Conservation (phyloP, 371 early-diverging fungal genomes). For the Mortierella sp. region DNA sequence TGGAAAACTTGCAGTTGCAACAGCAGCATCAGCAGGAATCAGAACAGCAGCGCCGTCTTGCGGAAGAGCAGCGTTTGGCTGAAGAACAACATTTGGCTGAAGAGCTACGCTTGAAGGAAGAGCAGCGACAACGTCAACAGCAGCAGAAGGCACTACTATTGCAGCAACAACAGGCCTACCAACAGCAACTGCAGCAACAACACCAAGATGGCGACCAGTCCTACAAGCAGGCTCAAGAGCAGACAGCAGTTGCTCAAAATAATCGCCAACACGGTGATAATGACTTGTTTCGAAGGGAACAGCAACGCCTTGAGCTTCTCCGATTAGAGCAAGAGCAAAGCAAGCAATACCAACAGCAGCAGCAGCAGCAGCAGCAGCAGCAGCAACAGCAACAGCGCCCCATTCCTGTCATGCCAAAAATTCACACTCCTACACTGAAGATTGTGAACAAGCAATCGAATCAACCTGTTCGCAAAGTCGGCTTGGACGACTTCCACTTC, state of each 20-base stretch:
- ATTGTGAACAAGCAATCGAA: constrained; percentile 48
- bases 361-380: constrained; percentile 14
- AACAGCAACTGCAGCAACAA: constrained; percentile 44
- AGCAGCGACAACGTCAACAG: constrained; percentile 20
- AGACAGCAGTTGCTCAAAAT: not conserved
- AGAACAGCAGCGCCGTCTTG: constrained; percentile 20
- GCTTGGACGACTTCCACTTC: constrained; percentile 83
- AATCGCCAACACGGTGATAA: constrained; percentile 8
- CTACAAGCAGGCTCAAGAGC: constrained; percentile 19
- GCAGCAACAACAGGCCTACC: constrained; percentile 43
- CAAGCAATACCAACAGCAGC: constrained; percentile 31
- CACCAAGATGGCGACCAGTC: constrained; percentile 27
- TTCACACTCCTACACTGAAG: constrained; percentile 44
- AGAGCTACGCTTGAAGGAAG: no score
- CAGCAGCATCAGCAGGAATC: constrained; percentile 52
- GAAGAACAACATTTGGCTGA: constrained; percentile 17
- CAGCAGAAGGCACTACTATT: constrained; percentile 26
- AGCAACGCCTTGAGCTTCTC: constrained; percentile 40
- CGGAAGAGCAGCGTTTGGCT: constrained; percentile 8
- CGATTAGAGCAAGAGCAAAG: constrained; percentile 45
- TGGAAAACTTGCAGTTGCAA: constrained; percentile 57
- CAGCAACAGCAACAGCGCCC: constrained; percentile 32
- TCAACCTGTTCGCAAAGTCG: constrained; percentile 53
- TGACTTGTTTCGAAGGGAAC: constrained; percentile 45
- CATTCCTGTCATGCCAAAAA: constrained; percentile 36